Evolutionary conservation across 2,329 filamentous ascomycete species (phyloP), one percentile per base, ranked within the genome.

Genomic region (Fusarium guadeloupense): DNA sequence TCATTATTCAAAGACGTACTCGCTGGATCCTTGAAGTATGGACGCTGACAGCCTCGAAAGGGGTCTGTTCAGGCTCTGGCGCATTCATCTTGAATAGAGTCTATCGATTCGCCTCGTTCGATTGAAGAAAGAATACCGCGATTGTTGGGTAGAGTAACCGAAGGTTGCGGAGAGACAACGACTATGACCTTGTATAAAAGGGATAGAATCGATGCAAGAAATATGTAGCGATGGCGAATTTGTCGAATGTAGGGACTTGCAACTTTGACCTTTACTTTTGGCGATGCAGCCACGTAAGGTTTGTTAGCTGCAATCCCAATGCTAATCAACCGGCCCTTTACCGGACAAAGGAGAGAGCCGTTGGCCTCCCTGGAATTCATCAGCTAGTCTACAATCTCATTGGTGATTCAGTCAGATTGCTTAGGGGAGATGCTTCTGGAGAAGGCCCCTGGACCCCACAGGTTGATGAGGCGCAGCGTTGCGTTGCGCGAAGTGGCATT

Each of bases 21-120:
- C 88, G 85, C 78, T 88, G 84, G 68, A 91, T 79, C 74, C 83
- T 88, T 47, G 88, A 89, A 17, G 93, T 96, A 71, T 97, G 94
- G 74, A 90, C 88, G 70, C 88, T 90, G 74, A 97, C 92, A 64
- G 92, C 90, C 73, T 89, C 91, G 80, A 97, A 97, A 80, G 93
- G 92, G 77, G 92, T 96, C 80, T 91, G 87, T 43, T 97, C 92
- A 62, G 92, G 89, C 81, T 96, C 92, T 61, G 89, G 85, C 71
- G 88, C 88, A 81, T 97, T 92, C 93, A 97, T 97, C 48, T 67
- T 76, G 68, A 41, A 59, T 38, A 44, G 41, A 23, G 33, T 49
- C 42, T 39, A 40, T 64, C 23, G 51, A 43, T 40, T 49, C 55
- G 54, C 50, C 23, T 51, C 8, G 33, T 34, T 60, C 43, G 56